Evolutionary conservation across 2,329 filamentous ascomycete species (phyloP), one percentile per base, ranked within the genome.

Genomic region (Aspergillus ustus): DNA sequence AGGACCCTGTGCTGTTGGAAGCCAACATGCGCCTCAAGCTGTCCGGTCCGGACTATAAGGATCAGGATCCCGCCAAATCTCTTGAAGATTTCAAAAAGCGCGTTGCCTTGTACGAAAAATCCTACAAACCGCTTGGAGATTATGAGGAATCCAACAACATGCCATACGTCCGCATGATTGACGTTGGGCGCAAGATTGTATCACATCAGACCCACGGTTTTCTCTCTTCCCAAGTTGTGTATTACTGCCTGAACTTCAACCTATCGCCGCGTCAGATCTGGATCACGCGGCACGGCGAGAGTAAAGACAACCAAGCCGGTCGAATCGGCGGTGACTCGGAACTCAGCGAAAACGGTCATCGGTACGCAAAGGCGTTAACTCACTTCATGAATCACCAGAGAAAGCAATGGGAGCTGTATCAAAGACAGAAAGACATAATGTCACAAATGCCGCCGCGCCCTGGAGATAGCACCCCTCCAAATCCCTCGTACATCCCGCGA

Each of bases 1-100:
- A 92, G 63, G 93, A 98, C 69, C 84, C 91, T 62, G 87, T 88
- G 76, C 82, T 98, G 28, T 83, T 98, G 43, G 93, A 98, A 77
- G 92, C 93, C 19, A 98, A 98, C 73, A 98, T 98, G 93, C 92
- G 94, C 29, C 82, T 98, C 64, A 98, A 98, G 82, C 87, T 98
- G 7, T 96, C 92, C 3, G 95, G 95, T 0, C 95, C 95, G 0
- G 95, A 99, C 77, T 99, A 99, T 81, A 92, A 90, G 71, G 92
- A 92, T 74, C 96, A 97, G 78, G 94, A 99, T 70, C 94, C 95
- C 0, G 80, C 87, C 59, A 88, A 91, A 72, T 93, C 95, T 1
- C 82, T 98, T 46, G 88, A 85, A 37, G 95, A 99, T 74, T 99
- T 99, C 83, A 96, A 91, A 80, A 89, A 91, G 77, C 91, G 95